Percentiles rank a stretch among this genome's conserved stretches.
These are phyloP conservation scores for Echeveria elegans DNA, from an alignment of 164 flowering plant genomes.

Conservation along the genomic window DNA sequence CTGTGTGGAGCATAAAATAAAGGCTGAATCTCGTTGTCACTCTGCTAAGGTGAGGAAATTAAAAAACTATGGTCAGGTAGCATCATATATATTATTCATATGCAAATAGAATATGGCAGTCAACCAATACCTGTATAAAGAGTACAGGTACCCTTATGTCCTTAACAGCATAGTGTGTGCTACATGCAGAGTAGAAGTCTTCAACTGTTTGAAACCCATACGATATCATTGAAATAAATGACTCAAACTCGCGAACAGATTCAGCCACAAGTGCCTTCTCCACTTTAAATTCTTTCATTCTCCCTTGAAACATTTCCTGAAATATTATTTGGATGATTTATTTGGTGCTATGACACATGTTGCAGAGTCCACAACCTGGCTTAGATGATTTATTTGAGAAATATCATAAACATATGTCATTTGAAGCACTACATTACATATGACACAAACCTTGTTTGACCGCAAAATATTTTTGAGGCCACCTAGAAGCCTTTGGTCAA, in stretches of 20 bases:
- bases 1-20: slow-evolving; percentile 71
- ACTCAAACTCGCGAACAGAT: slow-evolving; percentile 77
- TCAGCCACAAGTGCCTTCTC: slow-evolving; percentile 60
- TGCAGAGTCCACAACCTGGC: neutral
- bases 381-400: neutral
- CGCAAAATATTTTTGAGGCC: slow-evolving; percentile 69
- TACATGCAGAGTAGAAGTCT: slow-evolving; percentile 73
- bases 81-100: neutral
- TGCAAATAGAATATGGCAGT: neutral
- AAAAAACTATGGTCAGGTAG: neutral
- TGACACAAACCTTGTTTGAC: slow-evolving; percentile 61
- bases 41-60: slow-evolving; percentile 31
- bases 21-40: slow-evolving; percentile 65
- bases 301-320: slow-evolving; percentile 89
- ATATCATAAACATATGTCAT: neutral
- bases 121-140: slow-evolving; percentile 66
- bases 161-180: slow-evolving; percentile 54
- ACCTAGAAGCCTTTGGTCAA: slow-evolving; percentile 48
- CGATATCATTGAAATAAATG: slow-evolving; percentile 71
- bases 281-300: slow-evolving; percentile 67
- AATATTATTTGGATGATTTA: slow-evolving; percentile 5
- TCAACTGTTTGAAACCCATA: slow-evolving; percentile 67
- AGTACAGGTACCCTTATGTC: slow-evolving; percentile 82
- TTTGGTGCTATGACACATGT: neutral
- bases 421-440: too few relatives aligned